Evolutionary conservation across 225 moss, liverwort and hornwort species (phyloP), one percentile per base, ranked within the genome.

Genomic region (Antitrichia curtipendula): DNA sequence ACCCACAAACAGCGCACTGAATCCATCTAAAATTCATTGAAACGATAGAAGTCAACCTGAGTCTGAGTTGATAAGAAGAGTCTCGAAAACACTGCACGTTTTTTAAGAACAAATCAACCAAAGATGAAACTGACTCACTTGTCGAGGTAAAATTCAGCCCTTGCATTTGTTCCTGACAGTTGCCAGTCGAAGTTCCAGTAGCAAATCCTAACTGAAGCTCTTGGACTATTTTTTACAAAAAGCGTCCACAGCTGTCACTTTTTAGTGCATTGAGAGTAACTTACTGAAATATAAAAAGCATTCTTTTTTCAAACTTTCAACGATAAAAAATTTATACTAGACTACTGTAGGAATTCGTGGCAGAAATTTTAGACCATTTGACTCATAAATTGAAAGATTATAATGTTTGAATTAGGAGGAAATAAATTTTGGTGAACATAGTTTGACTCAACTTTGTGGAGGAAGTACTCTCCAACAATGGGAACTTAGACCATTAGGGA

Each of bases 51-150:
- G 62, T 27, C 40, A 81, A 97, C 96, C 95, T 93, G 58, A 93
- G 86, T 49, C 47, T 49, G 87, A 95, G 87, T 47, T 94, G 85
- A 80, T 87, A 90, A 57, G 92, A 89, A 78, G 96, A 90, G 86
- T 94, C 89, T 88, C 87, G 80, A 85, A 90, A 84, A 78, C 81
- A 96, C 85, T 96, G 95, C 61, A 92, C 91, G 63, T 40, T 17
- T 9, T 40, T 28, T 6, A 47, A 29, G 47, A 73, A 47, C 17
- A 29, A 47, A 72, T 45, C 45, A 72, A 16, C 6, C 71, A 28
- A 72, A 72, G 71, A 17, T 71, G 10, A 16, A 43, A 28, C 43
- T 71, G 19, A 50, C 15, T 60, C 10, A 45, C 47, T 73, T 18
- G 47, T 29, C 75, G n/a, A 34, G 32, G 43, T 27, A 17, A 49